Percentiles rank a stretch among this genome's conserved stretches.
These are phyloP conservation scores for Isatis tinctoria DNA, from an alignment of 345 rosid genomes.

Conservation along the genomic window DNA sequence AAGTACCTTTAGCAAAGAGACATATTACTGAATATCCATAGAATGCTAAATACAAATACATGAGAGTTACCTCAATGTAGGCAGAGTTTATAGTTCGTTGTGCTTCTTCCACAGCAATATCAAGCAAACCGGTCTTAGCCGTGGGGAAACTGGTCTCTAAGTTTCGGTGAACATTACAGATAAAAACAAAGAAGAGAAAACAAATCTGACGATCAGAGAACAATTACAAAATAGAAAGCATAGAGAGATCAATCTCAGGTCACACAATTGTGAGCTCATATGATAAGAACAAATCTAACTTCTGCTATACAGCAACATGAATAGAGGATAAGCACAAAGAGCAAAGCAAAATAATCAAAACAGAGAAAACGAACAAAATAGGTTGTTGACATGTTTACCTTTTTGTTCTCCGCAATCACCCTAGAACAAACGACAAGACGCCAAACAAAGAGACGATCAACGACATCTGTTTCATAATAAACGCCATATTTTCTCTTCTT, in stretches of 20 bases:
- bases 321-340: not conserved
- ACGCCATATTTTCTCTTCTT: conserved; percentile 43
- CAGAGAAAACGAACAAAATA: not conserved
- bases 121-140: conserved; percentile 79
- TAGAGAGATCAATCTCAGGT: too few species aligned
- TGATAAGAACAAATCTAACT: not conserved
- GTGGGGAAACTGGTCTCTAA: conserved; percentile 57
- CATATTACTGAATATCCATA: too few species aligned
- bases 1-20: too few species aligned
- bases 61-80: too few species aligned
- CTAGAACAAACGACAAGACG: conserved; percentile 55
- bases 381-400: conserved; percentile 34
- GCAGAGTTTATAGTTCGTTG: too few species aligned
- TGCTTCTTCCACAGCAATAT: too few species aligned
- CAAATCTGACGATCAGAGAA: too few species aligned
- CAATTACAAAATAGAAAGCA: too few species aligned
- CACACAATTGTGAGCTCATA: not conserved
- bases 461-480: conserved; percentile 59
- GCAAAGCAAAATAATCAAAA: too few species aligned
- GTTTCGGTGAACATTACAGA: conserved; percentile 51
- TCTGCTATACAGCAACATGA: not conserved
- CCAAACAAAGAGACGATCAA: conserved; percentile 52
- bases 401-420: conserved; percentile 82
- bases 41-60: too few species aligned
- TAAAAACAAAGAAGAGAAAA: conserved; percentile 22